Evolutionary conservation across 495 filamentous ascomycete genomes (phyloP), one percentile per base, ranked within the genome.

Genomic region (Tuber borchii): DNA sequence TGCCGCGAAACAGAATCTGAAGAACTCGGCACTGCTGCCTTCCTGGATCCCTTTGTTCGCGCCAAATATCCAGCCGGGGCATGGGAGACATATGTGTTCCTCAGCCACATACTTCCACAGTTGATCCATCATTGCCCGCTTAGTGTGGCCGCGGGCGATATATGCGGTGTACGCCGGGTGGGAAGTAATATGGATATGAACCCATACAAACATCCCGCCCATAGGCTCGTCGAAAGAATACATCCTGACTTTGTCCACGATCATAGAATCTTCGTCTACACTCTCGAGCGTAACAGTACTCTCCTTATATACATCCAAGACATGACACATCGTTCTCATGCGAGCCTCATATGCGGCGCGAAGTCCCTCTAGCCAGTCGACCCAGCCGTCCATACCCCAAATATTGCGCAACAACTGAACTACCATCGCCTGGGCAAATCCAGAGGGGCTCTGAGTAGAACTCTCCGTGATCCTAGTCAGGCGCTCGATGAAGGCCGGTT

Each of bases 151-250:
- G 61, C 20, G 82, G 76, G 44, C 83, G 83, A 77, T 86, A 84
- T 42, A 83, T 39, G 84, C 84, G 10, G 85, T 84, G 51, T 84
- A 88, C 34, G 97, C 86, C 14, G 94, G 93, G 79, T 98, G 94
- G 0, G 84, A 85, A 19, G 90, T 86, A 75, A 95, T 88, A 69
- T 88, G 83, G 37, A 95, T 79, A 31, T 88, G 85, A 0, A 97
- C 78, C 94, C 94, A 98, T 37, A 95, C 83, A 83, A 97, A 97
- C 94, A 97, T 97, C 77, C 95, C 95, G 22, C 90, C 95, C n/a
- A 90, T 88, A 1, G 94, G 95, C 87, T 90, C 91, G 70, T 86
- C 81, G 81, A 95, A 97, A 70, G 89, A 86, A 83, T 89, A 93
- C 79, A 97, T 89, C 46, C 86, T 85, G 0, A 87, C 88, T 80